Evolutionary conservation across 2,329 filamentous ascomycete species (phyloP).

Genomic region (Calonectria pteridis): DNA sequence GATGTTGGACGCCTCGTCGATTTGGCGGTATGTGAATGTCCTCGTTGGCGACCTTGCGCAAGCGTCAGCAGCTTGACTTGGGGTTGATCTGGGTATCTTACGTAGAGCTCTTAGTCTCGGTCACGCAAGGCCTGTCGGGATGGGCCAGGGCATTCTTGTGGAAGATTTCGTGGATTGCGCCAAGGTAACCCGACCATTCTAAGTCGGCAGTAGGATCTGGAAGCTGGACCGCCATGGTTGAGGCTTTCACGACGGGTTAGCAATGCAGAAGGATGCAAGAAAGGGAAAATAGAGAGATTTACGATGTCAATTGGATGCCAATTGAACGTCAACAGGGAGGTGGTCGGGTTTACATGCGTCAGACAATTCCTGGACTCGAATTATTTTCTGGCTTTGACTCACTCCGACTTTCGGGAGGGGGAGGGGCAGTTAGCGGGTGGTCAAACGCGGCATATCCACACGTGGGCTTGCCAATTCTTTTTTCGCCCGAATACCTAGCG

Average conservation of each 20-base stretch:
- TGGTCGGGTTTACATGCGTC: neutral
- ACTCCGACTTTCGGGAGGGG: constrained; percentile 6
- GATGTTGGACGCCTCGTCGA: constrained; percentile 85
- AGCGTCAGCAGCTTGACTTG: neutral
- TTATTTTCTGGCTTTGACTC: neutral
- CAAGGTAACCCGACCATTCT: constrained; percentile 74
- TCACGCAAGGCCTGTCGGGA: constrained; percentile 69
- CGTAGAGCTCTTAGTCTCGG: constrained; percentile 58
- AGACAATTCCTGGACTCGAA: neutral
- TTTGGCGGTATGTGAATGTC: constrained; percentile 83
- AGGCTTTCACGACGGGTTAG: neutral
- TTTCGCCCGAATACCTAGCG: neutral
- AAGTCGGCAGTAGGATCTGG: constrained; percentile 78
- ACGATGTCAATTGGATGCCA: neutral
- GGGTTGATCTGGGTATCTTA: constrained; percentile 24
- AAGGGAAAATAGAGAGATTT: neutral
- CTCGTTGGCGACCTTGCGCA: constrained; percentile 63
- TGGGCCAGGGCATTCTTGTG: constrained; percentile 72
- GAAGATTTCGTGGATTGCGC: constrained; percentile 79
- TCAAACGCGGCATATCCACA: neutral
- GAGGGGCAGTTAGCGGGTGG: neutral
- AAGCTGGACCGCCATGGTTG: constrained; percentile 30
- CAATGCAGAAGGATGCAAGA: no score
- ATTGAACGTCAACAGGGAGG: neutral
- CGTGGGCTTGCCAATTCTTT: neutral